Evolutionary conservation across 129 eudicot species (phyloP).

Genomic region (Flaveria bidentis): DNA sequence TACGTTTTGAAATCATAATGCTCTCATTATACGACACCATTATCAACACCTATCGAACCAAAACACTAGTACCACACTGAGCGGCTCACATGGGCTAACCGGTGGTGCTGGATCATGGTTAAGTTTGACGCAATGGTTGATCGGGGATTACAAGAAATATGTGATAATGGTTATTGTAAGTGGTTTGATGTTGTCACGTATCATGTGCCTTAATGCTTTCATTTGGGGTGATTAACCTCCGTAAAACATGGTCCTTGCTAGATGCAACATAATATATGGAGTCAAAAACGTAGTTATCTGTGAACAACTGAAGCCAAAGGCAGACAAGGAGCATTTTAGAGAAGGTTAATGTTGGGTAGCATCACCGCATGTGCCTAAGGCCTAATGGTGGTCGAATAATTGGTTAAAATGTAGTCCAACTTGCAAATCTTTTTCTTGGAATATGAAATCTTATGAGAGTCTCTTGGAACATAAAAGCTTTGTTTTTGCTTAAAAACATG

Average conservation of each 20-base stretch:
- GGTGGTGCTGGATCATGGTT: conserved; percentile 1
- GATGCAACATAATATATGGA: conserved; percentile 33
- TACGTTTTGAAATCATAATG: conserved; percentile 14
- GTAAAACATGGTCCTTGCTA: conserved; percentile 40
- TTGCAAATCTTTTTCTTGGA: conserved; percentile 33
- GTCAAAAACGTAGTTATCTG: conserved; percentile 21
- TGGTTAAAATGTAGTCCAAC: conserved; percentile 30
- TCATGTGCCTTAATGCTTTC: conserved; percentile 33
- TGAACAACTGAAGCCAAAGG: conserved; percentile 21
- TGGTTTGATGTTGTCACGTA: conserved; percentile 24
- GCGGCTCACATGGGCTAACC: conserved; percentile 20
- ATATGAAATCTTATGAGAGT: conserved; percentile 24
- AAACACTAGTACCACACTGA: not conserved
- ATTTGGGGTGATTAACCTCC: conserved; percentile 26
- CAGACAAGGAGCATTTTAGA: conserved; percentile 41
- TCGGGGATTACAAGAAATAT: conserved; percentile 8
- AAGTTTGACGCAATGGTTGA: not conserved
- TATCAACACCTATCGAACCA: conserved; percentile 4
- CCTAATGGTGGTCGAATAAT: conserved; percentile 14
- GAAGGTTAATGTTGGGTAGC: conserved; percentile 30
- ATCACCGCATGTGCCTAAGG: conserved; percentile 24
- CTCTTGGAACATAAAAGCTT: conserved; percentile 34
- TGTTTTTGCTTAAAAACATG: conserved; percentile 21
- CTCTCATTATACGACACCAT: conserved; percentile 14
- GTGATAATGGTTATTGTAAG: not conserved